Percentiles rank a stretch among this genome's conserved stretches.
Conservation (phyloP, 495 filamentous ascomycete genomes). For the Aspergillus nidulans region DNA sequence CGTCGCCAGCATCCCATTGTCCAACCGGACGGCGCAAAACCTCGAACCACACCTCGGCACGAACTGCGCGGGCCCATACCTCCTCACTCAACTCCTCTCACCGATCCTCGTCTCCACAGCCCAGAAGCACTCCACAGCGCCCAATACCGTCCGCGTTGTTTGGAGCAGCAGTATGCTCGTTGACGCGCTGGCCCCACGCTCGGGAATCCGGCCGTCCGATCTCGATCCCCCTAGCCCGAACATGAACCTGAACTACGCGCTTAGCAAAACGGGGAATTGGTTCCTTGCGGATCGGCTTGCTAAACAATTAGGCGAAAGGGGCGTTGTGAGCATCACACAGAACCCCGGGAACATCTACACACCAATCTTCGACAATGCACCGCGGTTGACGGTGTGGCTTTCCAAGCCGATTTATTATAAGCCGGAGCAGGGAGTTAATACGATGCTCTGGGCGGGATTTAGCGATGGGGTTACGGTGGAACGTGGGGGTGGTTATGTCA, state of each 20-base stretch:
- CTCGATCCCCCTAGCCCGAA: not conserved
- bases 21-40: constrained; percentile 39
- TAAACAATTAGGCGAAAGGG: not conserved
- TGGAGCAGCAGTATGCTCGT: constrained; percentile 8
- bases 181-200: not conserved
- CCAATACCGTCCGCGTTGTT: constrained; percentile 4
- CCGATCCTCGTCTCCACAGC: constrained; percentile 21
- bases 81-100: constrained; percentile 49
- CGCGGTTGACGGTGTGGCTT: not conserved
- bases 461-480: not conserved
- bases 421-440: not conserved
- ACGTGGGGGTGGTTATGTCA: not conserved
- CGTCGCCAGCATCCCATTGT: constrained; percentile 23
- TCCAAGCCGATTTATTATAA: not conserved
- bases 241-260: constrained; percentile 3
- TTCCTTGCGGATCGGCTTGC: constrained; percentile 2
- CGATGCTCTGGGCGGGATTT: constrained; percentile 1
- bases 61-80: constrained; percentile 51
- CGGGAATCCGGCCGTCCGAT: not conserved
- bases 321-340: constrained; percentile 6
- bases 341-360: constrained; percentile 8
- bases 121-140: not conserved
- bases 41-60: constrained; percentile 48
- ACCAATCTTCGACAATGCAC: not conserved
- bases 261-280: constrained; percentile 8